Base-by-base conservation (phyloP, 139 green algal species). In the Pycnococcus provasolii region DNA sequence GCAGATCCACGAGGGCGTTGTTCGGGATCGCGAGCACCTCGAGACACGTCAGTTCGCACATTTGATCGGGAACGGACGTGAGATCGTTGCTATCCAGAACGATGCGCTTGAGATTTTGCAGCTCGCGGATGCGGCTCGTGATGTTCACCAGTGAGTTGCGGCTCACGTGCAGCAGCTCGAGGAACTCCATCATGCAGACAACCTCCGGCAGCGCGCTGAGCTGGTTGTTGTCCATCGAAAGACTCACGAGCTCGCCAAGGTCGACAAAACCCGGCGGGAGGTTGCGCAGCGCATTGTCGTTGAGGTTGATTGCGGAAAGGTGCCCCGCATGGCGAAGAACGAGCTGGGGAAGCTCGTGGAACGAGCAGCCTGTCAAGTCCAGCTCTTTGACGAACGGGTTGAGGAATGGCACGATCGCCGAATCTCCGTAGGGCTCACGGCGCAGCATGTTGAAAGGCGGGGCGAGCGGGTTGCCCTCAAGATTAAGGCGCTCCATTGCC, bases 1-100 rank as follows among this genome's bases (percentile, higher is more conserved):
- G 84, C 43, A 89, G 71, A 9, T 42, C n/a, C 15, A 40, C 42
- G 60, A 80, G 57, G 47, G 45, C 26, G 44, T 84, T 84, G 40
- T 58, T 63, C 4, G 70, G 58, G 6, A 74, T 62, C 42, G 64
- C 63, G 41, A 85, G 53, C 3, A 58, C 52, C 53, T 80, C 53
- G 45, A 82, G 70, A 3, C 39, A 45, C 37, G 50, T 5, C 37
- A 72, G 65, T 9, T 45, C 58, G 40, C 58, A 9, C 1, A 73
- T 57, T 8, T 45, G 37, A n/a, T 67, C 47, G 7, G 66, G 60
- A 26, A 75, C 50, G 48, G 41, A 5, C 8, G n/a, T 45, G 15
- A 80, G 44, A 45, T 55, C 3, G 42, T 80, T 80, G 58, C 11
- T 7, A 42, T 80, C 69, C 13, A 80, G 44, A 6, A 62, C 41